These are phyloP conservation scores for Tripterygium wilfordii DNA, from an alignment of 177 flowering plant genomes.

Conservation along the genomic window DNA sequence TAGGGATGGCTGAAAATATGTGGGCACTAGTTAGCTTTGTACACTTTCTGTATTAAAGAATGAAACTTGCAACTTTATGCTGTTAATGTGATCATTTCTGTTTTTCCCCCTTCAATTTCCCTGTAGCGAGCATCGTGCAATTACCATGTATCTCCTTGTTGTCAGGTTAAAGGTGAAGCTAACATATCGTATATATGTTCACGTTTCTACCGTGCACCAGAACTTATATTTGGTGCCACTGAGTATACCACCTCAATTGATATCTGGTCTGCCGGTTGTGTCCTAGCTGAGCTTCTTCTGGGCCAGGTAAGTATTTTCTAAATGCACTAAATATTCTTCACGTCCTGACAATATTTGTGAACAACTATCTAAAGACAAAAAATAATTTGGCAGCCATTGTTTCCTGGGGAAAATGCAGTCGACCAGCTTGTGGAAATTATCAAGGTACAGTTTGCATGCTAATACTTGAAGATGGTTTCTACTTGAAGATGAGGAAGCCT, in stretches of 20 bases:
- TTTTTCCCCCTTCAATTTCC: too few species aligned
- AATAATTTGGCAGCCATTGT: conserved; percentile 59
- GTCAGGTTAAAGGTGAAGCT: conserved; percentile 63
- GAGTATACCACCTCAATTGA: conserved; percentile 67
- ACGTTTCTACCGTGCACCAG: conserved; percentile 68
- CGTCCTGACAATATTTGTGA: not conserved
- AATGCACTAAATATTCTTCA: not conserved
- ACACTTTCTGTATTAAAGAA: too few species aligned
- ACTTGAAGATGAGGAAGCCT: not conserved
- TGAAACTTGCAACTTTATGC: too few species aligned
- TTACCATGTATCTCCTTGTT: conserved; percentile 2
- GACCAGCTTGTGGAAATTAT: conserved; percentile 96
- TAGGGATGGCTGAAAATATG: too few species aligned
- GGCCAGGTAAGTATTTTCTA: conserved; percentile 49
- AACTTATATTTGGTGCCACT: conserved; percentile 69
- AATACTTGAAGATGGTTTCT: not conserved
- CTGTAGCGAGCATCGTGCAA: not conserved
- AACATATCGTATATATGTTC: conserved; percentile 75
- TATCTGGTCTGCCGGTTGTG: conserved; percentile 77
- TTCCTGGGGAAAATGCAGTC: conserved; percentile 99
- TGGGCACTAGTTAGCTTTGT: too few species aligned
- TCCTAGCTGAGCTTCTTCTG: conserved; percentile 65
- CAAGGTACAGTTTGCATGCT: conserved; percentile 42
- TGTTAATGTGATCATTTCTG: not conserved
- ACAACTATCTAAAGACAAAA: not conserved